phyloP scores from a whole-genome alignment of 805 yeast genomes.

The Myxozyma neotropica region DNA sequence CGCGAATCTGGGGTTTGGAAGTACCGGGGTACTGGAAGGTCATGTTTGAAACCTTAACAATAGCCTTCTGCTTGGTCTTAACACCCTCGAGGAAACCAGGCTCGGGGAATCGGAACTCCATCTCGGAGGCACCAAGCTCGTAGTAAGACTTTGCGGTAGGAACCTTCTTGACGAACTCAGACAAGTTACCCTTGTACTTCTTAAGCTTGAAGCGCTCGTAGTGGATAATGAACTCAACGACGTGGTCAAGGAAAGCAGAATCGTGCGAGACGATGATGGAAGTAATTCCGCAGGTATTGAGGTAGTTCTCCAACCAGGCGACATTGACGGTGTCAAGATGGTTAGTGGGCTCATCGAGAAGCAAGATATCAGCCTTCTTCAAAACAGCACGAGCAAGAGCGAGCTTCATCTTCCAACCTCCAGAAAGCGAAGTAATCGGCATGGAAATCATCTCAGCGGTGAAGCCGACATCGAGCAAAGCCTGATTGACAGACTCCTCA shows the following conservation, averaged over 20 bases:
- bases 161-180: constrained; percentile 97
- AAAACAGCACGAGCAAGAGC: constrained; percentile 99
- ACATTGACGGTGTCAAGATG: constrained; percentile 99
- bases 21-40: constrained; percentile 99
- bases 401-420: constrained; percentile 99
- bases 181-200: constrained; percentile 99
- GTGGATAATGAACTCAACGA: constrained; percentile 97
- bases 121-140: constrained; percentile 97
- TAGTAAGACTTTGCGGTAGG: constrained; percentile 99
- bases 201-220: constrained; percentile 98
- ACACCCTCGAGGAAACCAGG: constrained; percentile 99
- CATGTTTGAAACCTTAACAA: constrained; percentile 96
- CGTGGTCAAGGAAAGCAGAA: constrained; percentile 98
- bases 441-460: constrained; percentile 86
- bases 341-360: constrained; percentile 99
- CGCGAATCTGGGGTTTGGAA: constrained; percentile 85
- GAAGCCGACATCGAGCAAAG: constrained; percentile 90
- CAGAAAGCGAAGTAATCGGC: constrained; percentile 97
- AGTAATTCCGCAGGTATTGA: constrained; percentile 97
- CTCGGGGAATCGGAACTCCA: constrained; percentile 97
- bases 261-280: constrained; percentile 99
- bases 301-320: constrained; percentile 99
- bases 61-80: constrained; percentile 99
- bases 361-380: constrained; percentile 95
- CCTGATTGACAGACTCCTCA: constrained; percentile 71